Evolutionary conservation across 305 asterid species (phyloP), one percentile per base, ranked within the genome.

Genomic region (Nicotiana rustica): DNA sequence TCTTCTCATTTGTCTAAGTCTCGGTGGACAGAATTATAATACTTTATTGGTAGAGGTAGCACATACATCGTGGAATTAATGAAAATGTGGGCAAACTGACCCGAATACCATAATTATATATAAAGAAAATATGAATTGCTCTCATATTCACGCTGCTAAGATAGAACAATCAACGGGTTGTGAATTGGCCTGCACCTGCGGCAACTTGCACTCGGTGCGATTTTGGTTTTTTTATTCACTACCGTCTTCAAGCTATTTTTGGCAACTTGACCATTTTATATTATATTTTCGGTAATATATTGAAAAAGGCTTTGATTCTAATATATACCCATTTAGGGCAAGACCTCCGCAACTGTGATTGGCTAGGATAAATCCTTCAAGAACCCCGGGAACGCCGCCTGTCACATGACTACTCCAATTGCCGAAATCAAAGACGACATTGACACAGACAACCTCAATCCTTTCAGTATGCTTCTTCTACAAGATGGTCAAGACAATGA

Each of bases 401-500:
- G 65, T 76, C 41, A 29, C 65, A 76, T 76, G 66, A 4, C 44
- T 55, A 7, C 66, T 55, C 17, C 49, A 29, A 55, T 55, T 15
- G 80, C n/a, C 5, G 65, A 73, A 47, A 47, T 21, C 62, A 13
- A 21, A 73, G 62, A 21, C 13, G 79, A 75, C 10, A 59, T n/a
- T 13, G 84, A 75, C 66, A 47, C 25, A 6, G 89, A 79, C 52
- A 85, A 85, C 10, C 70, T 81, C 83, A 81, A 85, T 87, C 89
- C 86, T 29, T 86, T 80, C 84, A 44, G 86, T 56, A 88, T 87
- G 88, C 73, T 82, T 33, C 75, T 75, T 73, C 82, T 86, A 38
- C 68, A 55, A 55, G 79, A 25, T 38, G 83, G 21, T 21, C 44
- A 77, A 65, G 84, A 79, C 38, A 68, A 73, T 41, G 82, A 85